Evolutionary conservation across 176 grass and related monocot genomes (phyloP).

Genomic region (Carex parvula): DNA sequence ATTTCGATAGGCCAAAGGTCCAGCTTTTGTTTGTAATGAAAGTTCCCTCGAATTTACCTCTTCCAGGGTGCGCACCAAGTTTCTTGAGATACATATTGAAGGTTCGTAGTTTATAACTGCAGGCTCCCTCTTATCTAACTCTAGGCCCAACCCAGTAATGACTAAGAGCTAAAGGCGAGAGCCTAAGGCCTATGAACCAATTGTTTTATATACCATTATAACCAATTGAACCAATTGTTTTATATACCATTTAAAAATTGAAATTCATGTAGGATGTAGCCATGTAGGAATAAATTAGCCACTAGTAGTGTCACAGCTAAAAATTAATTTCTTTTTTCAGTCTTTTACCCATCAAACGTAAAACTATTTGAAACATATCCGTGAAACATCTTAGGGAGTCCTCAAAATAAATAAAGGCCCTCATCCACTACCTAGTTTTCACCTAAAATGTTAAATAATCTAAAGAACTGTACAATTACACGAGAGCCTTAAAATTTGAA

Average conservation of each 20-base stretch:
- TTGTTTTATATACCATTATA: not conserved
- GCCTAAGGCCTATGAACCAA: not conserved
- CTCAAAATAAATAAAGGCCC: constrained; percentile 15
- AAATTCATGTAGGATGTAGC: not conserved
- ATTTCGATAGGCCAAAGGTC: too few relatives aligned
- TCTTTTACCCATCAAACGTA: constrained; percentile 1
- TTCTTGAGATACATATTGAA: too few relatives aligned
- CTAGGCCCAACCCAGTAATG: not conserved
- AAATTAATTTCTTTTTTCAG: not conserved
- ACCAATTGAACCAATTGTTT: too few relatives aligned
- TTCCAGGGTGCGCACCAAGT: too few relatives aligned
- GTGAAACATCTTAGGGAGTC: not conserved
- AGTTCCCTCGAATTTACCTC: too few relatives aligned
- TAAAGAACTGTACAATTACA: constrained; percentile 32
- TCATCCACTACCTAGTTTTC: constrained; percentile 18
- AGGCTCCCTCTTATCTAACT: too few relatives aligned
- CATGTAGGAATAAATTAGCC: not conserved
- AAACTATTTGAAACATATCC: constrained; percentile 8
- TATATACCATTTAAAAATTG: not conserved
- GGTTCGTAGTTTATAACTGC: too few relatives aligned
- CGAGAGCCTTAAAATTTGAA: not conserved
- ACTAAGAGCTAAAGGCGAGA: not conserved
- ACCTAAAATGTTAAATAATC: constrained; percentile 14
- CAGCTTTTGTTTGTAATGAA: too few relatives aligned
- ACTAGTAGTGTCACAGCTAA: not conserved